phyloP scores from a whole-genome alignment of 2,329 filamentous ascomycete species.

The Xylaria polymorpha region DNA sequence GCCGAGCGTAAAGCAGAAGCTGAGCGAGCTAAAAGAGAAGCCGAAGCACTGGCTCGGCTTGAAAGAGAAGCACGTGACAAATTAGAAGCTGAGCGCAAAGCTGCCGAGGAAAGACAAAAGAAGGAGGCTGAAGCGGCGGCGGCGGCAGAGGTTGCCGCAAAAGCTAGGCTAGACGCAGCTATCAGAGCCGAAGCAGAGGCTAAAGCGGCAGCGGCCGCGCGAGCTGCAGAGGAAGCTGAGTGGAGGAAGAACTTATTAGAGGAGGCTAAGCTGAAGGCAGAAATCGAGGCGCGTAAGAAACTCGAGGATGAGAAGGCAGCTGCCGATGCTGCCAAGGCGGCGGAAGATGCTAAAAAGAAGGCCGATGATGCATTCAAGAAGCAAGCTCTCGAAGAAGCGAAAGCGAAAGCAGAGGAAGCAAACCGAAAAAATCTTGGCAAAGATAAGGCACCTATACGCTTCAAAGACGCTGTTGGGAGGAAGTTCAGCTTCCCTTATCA shows the following conservation, averaged over 20 bases:
- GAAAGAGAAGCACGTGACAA: conserved; percentile 53
- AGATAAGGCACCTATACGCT: conserved; percentile 81
- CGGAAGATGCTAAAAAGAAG: conserved; percentile 65
- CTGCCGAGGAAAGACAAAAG: conserved; percentile 58
- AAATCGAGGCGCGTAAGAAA: conserved; percentile 55
- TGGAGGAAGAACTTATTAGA: conserved; percentile 46
- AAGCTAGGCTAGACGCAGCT: conserved; percentile 55
- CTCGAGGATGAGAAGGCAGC: conserved; percentile 54
- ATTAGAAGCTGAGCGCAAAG: conserved; percentile 51
- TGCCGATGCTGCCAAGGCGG: conserved; percentile 55
- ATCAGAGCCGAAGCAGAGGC: conserved; percentile 48
- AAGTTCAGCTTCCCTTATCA: conserved; percentile 95
- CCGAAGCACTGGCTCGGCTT: conserved; percentile 48
- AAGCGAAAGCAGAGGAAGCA: conserved; percentile 58
- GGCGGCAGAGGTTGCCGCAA: conserved; percentile 62
- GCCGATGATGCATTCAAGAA: conserved; percentile 67
- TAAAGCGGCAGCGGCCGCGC: conserved; percentile 44
- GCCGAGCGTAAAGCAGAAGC: conserved; percentile 55
- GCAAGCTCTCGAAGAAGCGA: conserved; percentile 60
- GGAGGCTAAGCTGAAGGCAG: conserved; percentile 54
- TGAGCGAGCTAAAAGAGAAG: conserved; percentile 47
- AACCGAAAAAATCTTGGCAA: conserved; percentile 61
- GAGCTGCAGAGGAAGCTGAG: conserved; percentile 46
- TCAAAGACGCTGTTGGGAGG: conserved; percentile 90
- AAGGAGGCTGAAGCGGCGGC: conserved; percentile 58